A percentile compares a stretch with the other conserved stretches of the same genome.
Evolutionary conservation across 192 early-diverging fungal genomes (phyloP).

Genomic region (Coemansia sp.): DNA sequence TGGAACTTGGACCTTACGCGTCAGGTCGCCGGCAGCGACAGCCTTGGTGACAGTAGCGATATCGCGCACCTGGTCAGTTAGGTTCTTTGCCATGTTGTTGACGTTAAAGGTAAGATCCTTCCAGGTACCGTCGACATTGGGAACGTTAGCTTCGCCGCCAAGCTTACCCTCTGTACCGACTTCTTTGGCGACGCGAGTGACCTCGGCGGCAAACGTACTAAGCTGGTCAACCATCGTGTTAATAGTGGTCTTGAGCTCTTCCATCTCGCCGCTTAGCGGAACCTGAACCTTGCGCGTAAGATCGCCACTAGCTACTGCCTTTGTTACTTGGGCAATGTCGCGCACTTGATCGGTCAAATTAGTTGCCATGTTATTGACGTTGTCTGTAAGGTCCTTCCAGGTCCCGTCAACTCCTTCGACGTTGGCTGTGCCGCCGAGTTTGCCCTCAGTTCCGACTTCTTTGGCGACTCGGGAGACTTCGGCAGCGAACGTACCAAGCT

Average conservation of each 20-base stretch:
- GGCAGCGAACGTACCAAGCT: conserved; percentile 54
- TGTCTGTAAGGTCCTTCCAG: conserved; percentile 66
- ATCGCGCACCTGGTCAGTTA: conserved; percentile 60
- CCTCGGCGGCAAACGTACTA: conserved; percentile 33
- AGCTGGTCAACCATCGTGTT: conserved; percentile 67
- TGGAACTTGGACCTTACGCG: conserved; percentile 57
- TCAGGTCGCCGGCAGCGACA: conserved; percentile 61
- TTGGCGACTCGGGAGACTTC: conserved; percentile 13
- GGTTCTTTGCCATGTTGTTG: conserved; percentile 66
- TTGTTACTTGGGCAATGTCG: conserved; percentile 62
- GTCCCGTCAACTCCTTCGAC: conserved; percentile 61
- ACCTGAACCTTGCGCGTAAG: conserved; percentile 52
- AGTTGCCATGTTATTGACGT: conserved; percentile 63
- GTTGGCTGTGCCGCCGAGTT: conserved; percentile 63
- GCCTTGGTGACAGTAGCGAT: conserved; percentile 62
- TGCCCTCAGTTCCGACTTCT: conserved; percentile 63
- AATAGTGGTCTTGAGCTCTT: conserved; percentile 63
- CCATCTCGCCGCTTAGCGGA: conserved; percentile 62
- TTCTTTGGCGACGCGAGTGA: conserved; percentile 12
- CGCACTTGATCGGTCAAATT: conserved; percentile 68
- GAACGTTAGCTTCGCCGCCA: conserved; percentile 60
- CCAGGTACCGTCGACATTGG: conserved; percentile 66
- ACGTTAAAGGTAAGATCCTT: conserved; percentile 66
- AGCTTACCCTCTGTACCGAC: conserved; percentile 65
- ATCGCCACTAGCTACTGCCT: conserved; percentile 63